These are phyloP conservation scores for Pythium brassicae DNA, from an alignment of 352 stramenopile species.

Conservation along the genomic window DNA sequence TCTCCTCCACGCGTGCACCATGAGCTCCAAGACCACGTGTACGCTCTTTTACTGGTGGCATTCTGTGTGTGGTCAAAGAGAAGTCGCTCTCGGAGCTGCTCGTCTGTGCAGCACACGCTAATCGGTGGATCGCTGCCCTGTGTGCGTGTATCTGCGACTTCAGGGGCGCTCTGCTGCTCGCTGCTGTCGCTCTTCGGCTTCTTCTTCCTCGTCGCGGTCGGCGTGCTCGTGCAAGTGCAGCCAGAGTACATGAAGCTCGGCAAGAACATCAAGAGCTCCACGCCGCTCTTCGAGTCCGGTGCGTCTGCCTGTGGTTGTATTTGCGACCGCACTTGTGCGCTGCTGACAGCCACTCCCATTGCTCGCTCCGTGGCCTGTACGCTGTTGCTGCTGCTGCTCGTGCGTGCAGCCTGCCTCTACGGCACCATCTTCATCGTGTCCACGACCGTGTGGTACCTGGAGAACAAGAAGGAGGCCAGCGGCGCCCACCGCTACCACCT, in stretches of 20 bases:
- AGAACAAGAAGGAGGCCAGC: slow-evolving; percentile 47
- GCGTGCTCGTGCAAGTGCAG: slow-evolving; percentile 66
- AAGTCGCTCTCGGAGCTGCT: background rate
- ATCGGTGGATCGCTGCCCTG: too few relatives aligned
- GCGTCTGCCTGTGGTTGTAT: background rate
- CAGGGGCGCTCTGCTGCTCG: slow-evolving; percentile 72
- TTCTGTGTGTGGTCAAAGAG: background rate
- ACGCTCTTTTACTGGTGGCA: slow-evolving; percentile 6
- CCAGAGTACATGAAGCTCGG: slow-evolving; percentile 83
- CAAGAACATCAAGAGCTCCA: slow-evolving; percentile 57
- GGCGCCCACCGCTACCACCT: slow-evolving; percentile 38
- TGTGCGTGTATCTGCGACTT: background rate
- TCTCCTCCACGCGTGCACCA: slow-evolving; percentile 4
- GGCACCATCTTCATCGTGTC: slow-evolving; percentile 66
- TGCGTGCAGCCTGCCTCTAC: slow-evolving; percentile 53
- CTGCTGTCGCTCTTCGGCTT: slow-evolving; percentile 70
- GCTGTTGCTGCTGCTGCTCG: too few relatives aligned
- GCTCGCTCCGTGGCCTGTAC: background rate
- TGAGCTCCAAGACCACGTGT: slow-evolving; percentile 39
- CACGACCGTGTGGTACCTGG: slow-evolving; percentile 62
- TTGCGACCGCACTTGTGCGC: background rate
- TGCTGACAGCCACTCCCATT: too few relatives aligned
- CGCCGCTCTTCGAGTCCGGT: slow-evolving; percentile 68
- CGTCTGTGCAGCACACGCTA: too few relatives aligned
- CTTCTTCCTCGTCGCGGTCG: slow-evolving; percentile 68